Evolutionary conservation across 768 basidiomycete species (phyloP).

Genomic region (Boletus sp.): DNA sequence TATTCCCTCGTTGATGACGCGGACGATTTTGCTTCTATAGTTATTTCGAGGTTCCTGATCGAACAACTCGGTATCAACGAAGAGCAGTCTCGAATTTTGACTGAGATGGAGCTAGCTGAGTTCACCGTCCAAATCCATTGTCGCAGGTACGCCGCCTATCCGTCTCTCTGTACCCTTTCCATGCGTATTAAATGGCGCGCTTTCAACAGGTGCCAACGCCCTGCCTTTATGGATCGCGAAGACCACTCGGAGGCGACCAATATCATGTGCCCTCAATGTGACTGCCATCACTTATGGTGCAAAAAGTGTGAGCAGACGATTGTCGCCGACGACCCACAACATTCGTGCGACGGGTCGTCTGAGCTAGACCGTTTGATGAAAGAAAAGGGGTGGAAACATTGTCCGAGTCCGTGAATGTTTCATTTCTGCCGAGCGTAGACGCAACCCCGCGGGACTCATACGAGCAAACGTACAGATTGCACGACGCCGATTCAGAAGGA

Average conservation of each 20-base stretch:
- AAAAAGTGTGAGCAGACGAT: slow-evolving; percentile 50
- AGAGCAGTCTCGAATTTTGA: slow-evolving; percentile 37
- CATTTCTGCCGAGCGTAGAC: background rate
- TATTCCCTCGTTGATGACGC: background rate
- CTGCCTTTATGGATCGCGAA: slow-evolving; percentile 46
- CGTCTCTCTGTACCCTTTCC: too few species aligned
- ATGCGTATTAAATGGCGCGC: background rate
- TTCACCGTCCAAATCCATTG: slow-evolving; percentile 48
- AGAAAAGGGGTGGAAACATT: slow-evolving; percentile 59
- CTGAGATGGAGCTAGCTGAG: slow-evolving; percentile 45
- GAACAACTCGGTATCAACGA: slow-evolving; percentile 45
- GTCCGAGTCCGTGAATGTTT: slow-evolving; percentile 44
- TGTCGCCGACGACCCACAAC: slow-evolving; percentile 35
- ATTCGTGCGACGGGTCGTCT: slow-evolving; percentile 57
- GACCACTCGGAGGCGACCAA: slow-evolving; percentile 40
- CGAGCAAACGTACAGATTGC: slow-evolving; percentile 33
- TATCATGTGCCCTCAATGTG: slow-evolving; percentile 47
- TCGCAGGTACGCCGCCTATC: slow-evolving; percentile 37
- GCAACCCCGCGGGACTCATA: background rate
- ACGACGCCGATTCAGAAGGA: slow-evolving; percentile 50
- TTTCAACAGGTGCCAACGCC: slow-evolving; percentile 44
- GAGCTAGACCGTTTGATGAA: slow-evolving; percentile 53
- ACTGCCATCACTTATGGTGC: slow-evolving; percentile 57
- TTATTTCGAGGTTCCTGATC: slow-evolving; percentile 37
- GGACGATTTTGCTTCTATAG: slow-evolving; percentile 23